A percentile compares a stretch with the other conserved stretches of the same genome.
phyloP scores from a whole-genome alignment of 495 filamentous ascomycete species.

The Penicillium canariense region DNA sequence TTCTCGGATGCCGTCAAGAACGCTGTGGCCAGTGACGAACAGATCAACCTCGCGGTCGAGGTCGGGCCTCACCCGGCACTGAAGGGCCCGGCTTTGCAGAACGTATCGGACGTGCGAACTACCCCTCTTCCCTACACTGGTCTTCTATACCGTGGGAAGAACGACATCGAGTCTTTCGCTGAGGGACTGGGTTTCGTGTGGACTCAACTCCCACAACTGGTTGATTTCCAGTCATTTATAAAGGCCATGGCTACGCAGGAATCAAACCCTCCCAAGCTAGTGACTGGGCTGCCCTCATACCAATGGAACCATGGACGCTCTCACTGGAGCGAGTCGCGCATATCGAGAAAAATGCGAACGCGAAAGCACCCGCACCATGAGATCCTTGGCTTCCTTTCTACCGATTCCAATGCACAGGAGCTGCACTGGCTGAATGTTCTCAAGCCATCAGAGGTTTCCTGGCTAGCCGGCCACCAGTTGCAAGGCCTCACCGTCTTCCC shows the following conservation, averaged over 20 bases:
- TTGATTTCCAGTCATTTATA: neutral
- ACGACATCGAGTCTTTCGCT: conserved; percentile 38
- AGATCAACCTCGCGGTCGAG: conserved; percentile 37
- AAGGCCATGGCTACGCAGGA: neutral
- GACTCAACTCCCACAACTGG: conserved; percentile 14
- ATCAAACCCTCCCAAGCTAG: neutral
- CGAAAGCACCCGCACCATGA: conserved; percentile 17
- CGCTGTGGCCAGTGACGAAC: neutral
- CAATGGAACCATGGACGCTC: conserved; percentile 42
- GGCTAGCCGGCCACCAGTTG: conserved; percentile 36
- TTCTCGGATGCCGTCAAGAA: conserved; percentile 8
- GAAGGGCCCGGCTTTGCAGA: conserved; percentile 33
- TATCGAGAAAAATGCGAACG: conserved; percentile 21
- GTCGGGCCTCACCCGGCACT: conserved; percentile 52
- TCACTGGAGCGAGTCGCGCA: conserved; percentile 48
- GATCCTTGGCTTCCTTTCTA: conserved; percentile 21
- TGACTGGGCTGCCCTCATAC: conserved; percentile 43
- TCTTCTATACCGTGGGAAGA: conserved; percentile 28
- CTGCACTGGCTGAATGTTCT: conserved; percentile 33
- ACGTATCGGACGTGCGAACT: conserved; percentile 9
- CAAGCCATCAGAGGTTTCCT: conserved; percentile 27
- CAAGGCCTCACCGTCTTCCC: conserved; percentile 52
- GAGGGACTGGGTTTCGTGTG: conserved; percentile 50
- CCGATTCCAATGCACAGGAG: conserved; percentile 12
- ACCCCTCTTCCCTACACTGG: conserved; percentile 37